A percentile compares a stretch with the other conserved stretches of the same genome.
These are phyloP conservation scores for Macadamia integrifolia DNA, from an alignment of 164 flowering plant species.

Conservation along the genomic window DNA sequence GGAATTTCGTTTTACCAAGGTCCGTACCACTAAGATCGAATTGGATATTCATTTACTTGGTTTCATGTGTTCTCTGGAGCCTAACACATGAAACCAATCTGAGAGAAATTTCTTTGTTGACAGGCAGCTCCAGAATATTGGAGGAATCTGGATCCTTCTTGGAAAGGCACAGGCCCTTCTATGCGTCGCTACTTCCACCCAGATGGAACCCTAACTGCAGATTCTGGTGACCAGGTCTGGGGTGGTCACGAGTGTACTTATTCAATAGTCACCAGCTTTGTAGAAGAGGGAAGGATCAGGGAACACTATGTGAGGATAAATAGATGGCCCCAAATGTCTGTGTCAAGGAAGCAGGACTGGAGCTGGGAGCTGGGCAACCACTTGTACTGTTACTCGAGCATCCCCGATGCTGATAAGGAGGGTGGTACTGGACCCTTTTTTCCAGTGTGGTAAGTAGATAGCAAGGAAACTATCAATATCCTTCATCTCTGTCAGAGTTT, in stretches of 20 bases:
- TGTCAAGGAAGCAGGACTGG: slow-evolving; percentile 67
- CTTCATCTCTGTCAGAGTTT: no score
- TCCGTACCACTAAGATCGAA: slow-evolving; percentile 12
- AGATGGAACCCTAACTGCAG: slow-evolving; percentile 69
- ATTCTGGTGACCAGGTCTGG: slow-evolving; percentile 65
- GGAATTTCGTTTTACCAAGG: slow-evolving; percentile 76
- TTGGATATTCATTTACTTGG: neutral
- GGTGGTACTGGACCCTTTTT: slow-evolving; percentile 33
- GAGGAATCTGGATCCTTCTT: slow-evolving; percentile 71
- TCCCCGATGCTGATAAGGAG: slow-evolving; percentile 52
- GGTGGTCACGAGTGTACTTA: slow-evolving; percentile 78
- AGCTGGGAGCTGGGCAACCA: slow-evolving; percentile 73
- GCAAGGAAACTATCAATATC: no score
- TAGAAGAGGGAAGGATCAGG: slow-evolving; percentile 53
- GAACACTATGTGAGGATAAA: slow-evolving; percentile 78
- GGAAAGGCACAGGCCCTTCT: slow-evolving; percentile 57
- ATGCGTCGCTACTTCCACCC: slow-evolving; percentile 78
- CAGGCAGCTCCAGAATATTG: slow-evolving; percentile 80
- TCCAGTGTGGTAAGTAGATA: slow-evolving; percentile 20
- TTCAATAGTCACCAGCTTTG: slow-evolving; percentile 53
- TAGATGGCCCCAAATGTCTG: slow-evolving; percentile 59
- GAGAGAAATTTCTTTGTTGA: neutral
- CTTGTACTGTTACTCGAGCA: slow-evolving; percentile 50
- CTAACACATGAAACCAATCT: neutral
- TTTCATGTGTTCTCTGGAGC: neutral